Percentiles rank a stretch among this genome's conserved stretches.
Conservation (phyloP, 2,329 filamentous ascomycete genomes). For the Emmonsiellopsis sp. region DNA sequence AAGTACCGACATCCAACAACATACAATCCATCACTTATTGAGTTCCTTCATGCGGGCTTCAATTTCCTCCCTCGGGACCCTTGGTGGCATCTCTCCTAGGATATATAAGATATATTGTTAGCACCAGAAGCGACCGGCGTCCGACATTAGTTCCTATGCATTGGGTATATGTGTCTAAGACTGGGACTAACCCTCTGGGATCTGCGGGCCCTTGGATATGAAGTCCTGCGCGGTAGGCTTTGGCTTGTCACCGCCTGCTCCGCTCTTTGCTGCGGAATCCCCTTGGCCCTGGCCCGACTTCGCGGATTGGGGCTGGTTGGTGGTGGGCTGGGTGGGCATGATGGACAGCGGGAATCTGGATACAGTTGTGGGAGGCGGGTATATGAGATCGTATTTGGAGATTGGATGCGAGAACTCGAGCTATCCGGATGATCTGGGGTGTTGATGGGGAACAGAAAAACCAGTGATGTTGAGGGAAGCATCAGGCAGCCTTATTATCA, state of each 20-base stretch:
- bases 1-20: not conserved
- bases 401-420: too few species aligned
- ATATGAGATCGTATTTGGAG: too few species aligned
- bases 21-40: not conserved
- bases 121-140: not conserved
- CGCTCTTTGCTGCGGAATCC: not conserved
- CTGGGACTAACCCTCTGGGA: conserved; percentile 1
- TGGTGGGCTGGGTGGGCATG: too few species aligned
- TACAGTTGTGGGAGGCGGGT: too few species aligned
- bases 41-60: conserved; percentile 1
- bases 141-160: not conserved
- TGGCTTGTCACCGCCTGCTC: not conserved
- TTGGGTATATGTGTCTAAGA: not conserved
- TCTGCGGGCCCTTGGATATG: conserved; percentile 2
- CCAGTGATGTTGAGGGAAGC: too few species aligned
- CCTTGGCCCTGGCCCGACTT: too few species aligned
- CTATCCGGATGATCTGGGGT: too few species aligned
- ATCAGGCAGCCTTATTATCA: too few species aligned
- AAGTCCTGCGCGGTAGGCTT: conserved; percentile 1
- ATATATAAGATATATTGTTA: not conserved
- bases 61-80: not conserved
- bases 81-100: not conserved
- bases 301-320: too few species aligned
- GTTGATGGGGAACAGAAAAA: too few species aligned
- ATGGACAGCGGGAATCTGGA: too few species aligned